Evolutionary conservation across 2,329 filamentous ascomycete genomes (phyloP).

Genomic region (Penicillium sp.): DNA sequence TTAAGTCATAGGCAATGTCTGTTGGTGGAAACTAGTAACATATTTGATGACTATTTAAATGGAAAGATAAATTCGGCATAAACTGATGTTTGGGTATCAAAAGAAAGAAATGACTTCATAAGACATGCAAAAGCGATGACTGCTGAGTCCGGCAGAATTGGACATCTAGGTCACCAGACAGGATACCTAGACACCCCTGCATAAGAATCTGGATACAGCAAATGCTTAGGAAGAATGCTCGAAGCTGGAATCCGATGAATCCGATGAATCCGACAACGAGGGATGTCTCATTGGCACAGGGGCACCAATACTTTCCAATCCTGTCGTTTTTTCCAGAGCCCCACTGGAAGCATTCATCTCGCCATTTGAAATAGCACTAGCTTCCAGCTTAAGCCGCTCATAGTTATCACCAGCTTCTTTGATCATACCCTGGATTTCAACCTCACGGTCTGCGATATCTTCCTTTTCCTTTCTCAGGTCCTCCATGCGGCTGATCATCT

Average conservation of each 20-base stretch:
- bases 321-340: slow-evolving; percentile 34
- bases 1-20: no score
- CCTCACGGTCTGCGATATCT: slow-evolving; percentile 67
- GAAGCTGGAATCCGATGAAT: slow-evolving; percentile 26
- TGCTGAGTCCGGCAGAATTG: background rate
- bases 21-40: no score
- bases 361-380: slow-evolving; percentile 31
- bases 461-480: slow-evolving; percentile 67
- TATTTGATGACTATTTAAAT: no score
- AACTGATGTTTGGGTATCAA: slow-evolving; percentile 19
- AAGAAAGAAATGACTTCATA: slow-evolving; percentile 14
- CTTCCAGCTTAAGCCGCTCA: slow-evolving; percentile 54
- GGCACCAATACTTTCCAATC: slow-evolving; percentile 41
- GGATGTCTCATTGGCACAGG: slow-evolving; percentile 21
- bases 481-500: slow-evolving; percentile 63
- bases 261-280: slow-evolving; percentile 20
- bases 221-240: slow-evolving; percentile 27
- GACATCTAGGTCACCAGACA: background rate
- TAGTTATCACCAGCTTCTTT: slow-evolving; percentile 77
- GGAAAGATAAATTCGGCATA: slow-evolving; percentile 18
- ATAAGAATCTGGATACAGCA: background rate
- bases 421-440: slow-evolving; percentile 75
- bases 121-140: background rate
- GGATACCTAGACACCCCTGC: background rate
- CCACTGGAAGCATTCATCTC: slow-evolving; percentile 27